Conservation (phyloP, 331 rosid genomes). For the Saraca asoca region DNA sequence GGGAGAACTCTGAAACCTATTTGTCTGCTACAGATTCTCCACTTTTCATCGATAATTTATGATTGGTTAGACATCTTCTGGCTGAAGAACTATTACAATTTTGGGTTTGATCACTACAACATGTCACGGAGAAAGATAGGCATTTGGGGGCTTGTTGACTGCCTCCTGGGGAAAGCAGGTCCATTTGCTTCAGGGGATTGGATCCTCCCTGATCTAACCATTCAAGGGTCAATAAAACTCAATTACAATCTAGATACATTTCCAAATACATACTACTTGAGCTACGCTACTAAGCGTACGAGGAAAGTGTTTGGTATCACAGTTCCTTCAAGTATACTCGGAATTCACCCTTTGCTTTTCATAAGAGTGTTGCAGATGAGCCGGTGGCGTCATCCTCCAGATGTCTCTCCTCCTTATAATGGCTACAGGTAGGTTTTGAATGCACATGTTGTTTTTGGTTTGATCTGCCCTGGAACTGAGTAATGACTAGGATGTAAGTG, state of each 20-base stretch:
- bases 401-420: slow-evolving; percentile 80
- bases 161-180: slow-evolving; percentile 77
- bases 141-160: slow-evolving; percentile 74
- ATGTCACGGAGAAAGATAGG: slow-evolving; percentile 83
- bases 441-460: too few relatives aligned
- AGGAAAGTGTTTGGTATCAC: slow-evolving; percentile 71
- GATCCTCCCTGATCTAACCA: slow-evolving; percentile 97
- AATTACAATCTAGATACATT: slow-evolving; percentile 62
- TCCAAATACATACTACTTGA: slow-evolving; percentile 85
- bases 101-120: slow-evolving; percentile 92
- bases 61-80: slow-evolving; percentile 93
- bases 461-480: too few relatives aligned
- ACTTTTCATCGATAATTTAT: slow-evolving; percentile 80
- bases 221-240: slow-evolving; percentile 77
- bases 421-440: slow-evolving; percentile 71
- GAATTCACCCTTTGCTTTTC: slow-evolving; percentile 84
- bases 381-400: slow-evolving; percentile 89
- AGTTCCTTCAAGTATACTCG: slow-evolving; percentile 72
- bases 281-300: slow-evolving; percentile 92
- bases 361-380: slow-evolving; percentile 89
- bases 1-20: slow-evolving; percentile 79
- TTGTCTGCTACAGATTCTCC: slow-evolving; percentile 78
- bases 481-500: too few relatives aligned
- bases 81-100: slow-evolving; percentile 85
- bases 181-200: slow-evolving; percentile 91